Base-by-base conservation (phyloP, 1,284 basidiomycete species). In the Phellopilus nigrolimitatus region DNA sequence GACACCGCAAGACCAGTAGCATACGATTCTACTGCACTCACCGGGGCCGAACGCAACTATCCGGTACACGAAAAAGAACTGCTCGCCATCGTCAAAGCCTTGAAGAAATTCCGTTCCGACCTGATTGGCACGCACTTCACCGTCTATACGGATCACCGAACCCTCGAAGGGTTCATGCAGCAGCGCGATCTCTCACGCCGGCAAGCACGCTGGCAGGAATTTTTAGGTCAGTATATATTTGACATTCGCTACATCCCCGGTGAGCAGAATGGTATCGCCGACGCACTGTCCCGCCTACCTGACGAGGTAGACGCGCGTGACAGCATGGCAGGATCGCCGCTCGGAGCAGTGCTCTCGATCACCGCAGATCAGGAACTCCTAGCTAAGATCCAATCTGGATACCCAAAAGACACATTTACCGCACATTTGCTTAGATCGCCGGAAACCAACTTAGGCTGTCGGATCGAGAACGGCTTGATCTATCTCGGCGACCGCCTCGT, bases 101-200 rank as follows among this genome's bases (percentile, higher is more conserved):
- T 73, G 0, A 59, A 65, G 25, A 69, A 69, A 34, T 77, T 68
- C 66, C 25, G 60, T 0, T 40, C 56, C 0, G 61, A 69, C n/a
- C 57, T 75, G 0, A 33, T 74, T 0, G 71, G 70, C 0, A 38
- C 51, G 0, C 60, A 49, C 0, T 65, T 75, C 34, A 41, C 48
- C 0, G 58, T 75, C 1, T 66, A 63, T 39, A 72, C 70, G 0
- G 68, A 75, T 53, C 74, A 78, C 51, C 41, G 58, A 0, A 72
- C 68, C 0, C 59, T 77, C 0, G 61, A 71, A 27, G 63, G 68
- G 47, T 71, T 76, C 39, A 2, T 58, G 1, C 56, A 55, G 0
- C 71, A 77, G 44, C 44, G 56, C 2, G 61, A 71, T 10, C 57
- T 75, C 0, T 71, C 68, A 0, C 40, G 57, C 0, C 45, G 63